Conservation (phyloP, 179 eudicot genomes). For the Silene vulgaris region DNA sequence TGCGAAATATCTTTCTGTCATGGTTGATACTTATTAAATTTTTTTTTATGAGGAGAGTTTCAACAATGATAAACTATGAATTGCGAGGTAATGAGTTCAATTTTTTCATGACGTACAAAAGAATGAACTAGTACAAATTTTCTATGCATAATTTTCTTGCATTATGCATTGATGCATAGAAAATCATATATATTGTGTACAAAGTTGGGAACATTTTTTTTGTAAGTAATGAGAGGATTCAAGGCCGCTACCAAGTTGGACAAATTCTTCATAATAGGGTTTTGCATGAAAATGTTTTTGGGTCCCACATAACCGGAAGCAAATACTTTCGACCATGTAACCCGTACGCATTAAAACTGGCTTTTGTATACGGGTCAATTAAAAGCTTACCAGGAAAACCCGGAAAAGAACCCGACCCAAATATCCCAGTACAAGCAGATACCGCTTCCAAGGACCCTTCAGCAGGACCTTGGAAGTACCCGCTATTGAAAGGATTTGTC, state of each 20-base stretch:
- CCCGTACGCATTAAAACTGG: slow-evolving; percentile 32
- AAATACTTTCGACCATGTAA: slow-evolving; percentile 27
- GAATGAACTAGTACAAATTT: background rate
- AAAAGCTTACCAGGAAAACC: slow-evolving; percentile 32
- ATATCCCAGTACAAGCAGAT: slow-evolving; percentile 30
- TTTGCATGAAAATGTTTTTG: slow-evolving; percentile 26
- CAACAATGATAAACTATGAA: too few relatives aligned
- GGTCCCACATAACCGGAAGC: slow-evolving; percentile 38
- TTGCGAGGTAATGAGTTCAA: too few relatives aligned
- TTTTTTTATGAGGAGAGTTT: too few relatives aligned
- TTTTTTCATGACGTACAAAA: background rate
- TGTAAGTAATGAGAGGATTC: too few relatives aligned
- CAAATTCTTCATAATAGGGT: slow-evolving; percentile 19
- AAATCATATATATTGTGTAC: background rate
- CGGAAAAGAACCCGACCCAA: slow-evolving; percentile 33
- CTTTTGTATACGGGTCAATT: slow-evolving; percentile 20
- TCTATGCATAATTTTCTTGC: too few relatives aligned
- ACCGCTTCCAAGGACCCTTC: slow-evolving; percentile 34
- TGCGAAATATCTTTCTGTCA: too few relatives aligned
- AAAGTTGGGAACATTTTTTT: background rate
- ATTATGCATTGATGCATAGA: background rate
- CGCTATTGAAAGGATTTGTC: slow-evolving; percentile 36
- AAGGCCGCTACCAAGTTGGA: background rate
- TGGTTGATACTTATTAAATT: too few relatives aligned
- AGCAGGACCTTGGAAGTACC: slow-evolving; percentile 38